phyloP scores from a whole-genome alignment of 441 rosid genomes.

The Macaranga tanarius region DNA sequence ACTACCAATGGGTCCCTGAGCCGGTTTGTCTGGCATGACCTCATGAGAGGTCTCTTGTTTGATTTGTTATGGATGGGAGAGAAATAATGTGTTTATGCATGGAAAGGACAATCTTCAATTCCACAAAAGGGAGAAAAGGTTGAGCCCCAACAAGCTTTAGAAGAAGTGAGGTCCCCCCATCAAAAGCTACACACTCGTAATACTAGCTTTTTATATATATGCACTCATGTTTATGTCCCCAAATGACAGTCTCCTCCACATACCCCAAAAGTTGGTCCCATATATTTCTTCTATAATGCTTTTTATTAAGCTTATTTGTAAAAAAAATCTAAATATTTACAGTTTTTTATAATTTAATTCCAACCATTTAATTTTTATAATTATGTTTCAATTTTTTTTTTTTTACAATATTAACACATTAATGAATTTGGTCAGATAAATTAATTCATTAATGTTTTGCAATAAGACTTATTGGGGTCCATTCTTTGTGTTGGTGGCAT shows the following conservation, averaged over 20 bases:
- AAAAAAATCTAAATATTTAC: too few relatives aligned
- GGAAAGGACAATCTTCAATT: constrained; percentile 60
- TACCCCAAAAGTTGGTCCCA: constrained; percentile 29
- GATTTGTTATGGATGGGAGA: constrained; percentile 13
- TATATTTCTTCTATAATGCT: constrained; percentile 13
- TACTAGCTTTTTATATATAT: constrained; percentile 13
- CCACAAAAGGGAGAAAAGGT: constrained; percentile 59
- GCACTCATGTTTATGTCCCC: constrained; percentile 39
- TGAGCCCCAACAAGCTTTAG: constrained; percentile 53
- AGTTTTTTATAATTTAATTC: too few relatives aligned
- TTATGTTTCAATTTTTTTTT: too few relatives aligned
- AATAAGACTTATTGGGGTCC: too few relatives aligned
- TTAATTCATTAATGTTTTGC: too few relatives aligned
- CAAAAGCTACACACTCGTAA: constrained; percentile 30
- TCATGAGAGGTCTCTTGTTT: constrained; percentile 10
- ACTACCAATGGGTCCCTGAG: constrained; percentile 22
- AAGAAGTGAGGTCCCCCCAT: constrained; percentile 44
- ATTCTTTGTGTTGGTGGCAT: too few relatives aligned
- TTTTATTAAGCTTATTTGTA: too few relatives aligned
- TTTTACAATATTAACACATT: too few relatives aligned
- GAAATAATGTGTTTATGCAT: constrained; percentile 18
- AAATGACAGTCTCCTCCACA: constrained; percentile 20
- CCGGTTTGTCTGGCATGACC: constrained; percentile 19
- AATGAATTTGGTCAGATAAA: too few relatives aligned
- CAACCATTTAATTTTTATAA: too few relatives aligned